phyloP scores from a whole-genome alignment of 2,329 filamentous ascomycete genomes.

The Spiromastix sp. region DNA sequence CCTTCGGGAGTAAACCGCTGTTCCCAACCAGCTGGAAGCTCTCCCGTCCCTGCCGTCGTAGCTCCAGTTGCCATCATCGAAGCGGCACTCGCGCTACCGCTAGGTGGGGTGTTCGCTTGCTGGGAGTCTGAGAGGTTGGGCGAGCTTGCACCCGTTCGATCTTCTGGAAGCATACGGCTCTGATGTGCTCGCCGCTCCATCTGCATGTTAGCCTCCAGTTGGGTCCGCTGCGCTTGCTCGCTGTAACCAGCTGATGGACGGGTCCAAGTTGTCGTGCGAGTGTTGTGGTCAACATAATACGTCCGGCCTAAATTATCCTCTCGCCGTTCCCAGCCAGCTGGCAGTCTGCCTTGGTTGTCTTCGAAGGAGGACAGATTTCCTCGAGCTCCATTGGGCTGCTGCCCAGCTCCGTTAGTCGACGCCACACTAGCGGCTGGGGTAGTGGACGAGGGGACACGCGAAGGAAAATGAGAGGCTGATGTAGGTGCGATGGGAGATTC shows the following conservation, averaged over 20 bases:
- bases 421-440: slow-evolving; percentile 30
- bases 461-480: slow-evolving; percentile 24
- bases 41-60: slow-evolving; percentile 86
- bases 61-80: slow-evolving; percentile 93
- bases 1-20: slow-evolving; percentile 92
- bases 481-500: slow-evolving; percentile 22
- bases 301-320: slow-evolving; percentile 92
- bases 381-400: slow-evolving; percentile 28
- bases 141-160: slow-evolving; percentile 86
- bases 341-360: slow-evolving; percentile 85
- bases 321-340: slow-evolving; percentile 88
- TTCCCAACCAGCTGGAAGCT: slow-evolving; percentile 93
- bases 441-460: slow-evolving; percentile 24
- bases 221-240: slow-evolving; percentile 62
- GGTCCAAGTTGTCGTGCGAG: slow-evolving; percentile 91
- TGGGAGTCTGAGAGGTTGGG: slow-evolving; percentile 57
- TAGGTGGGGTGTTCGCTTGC: slow-evolving; percentile 32
- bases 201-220: slow-evolving; percentile 83
- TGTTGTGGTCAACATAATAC: slow-evolving; percentile 98
- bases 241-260: slow-evolving; percentile 72
- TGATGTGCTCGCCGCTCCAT: slow-evolving; percentile 89
- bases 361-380: slow-evolving; percentile 81
- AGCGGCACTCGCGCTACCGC: slow-evolving; percentile 45
- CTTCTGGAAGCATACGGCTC: slow-evolving; percentile 89
- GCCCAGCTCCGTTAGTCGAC: slow-evolving; percentile 28